Base-by-base conservation (phyloP, 1,284 basidiomycete genomes). In the Pseudozyma hubeiensis region DNA sequence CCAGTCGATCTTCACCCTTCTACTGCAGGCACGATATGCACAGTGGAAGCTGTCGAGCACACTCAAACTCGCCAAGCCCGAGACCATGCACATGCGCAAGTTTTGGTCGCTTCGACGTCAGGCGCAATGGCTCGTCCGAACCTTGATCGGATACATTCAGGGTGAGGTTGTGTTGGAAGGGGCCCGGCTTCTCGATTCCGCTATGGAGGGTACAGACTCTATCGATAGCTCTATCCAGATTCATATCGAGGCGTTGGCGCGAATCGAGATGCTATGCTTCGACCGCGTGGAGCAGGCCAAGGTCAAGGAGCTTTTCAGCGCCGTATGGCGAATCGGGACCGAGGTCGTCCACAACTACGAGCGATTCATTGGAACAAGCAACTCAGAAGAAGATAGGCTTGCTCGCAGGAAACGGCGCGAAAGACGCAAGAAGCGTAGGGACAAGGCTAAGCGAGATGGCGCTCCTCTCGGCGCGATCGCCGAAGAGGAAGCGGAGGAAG, bases 401-500 rank as follows among this genome's bases (percentile, higher is more conserved):
- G 60, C 64, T n/a, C 59, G 70, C 16, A 39, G 63, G 11, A 61
- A 60, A 31, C 57, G 71, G 6, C 45, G 61, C 6, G 64, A 69
- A 17, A 50, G 71, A 50, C 57, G 71, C 31, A 62, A 60, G 46
- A 55, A 56, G 47, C 65, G 62, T 0, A 51, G 55, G 44, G 70
- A 68, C 45, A 62, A 54, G 52, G 70, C 54, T 11, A 56, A 57
- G 24, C 57, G 56, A 30, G 55, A 55, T 2, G 57, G 60, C 13
- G 70, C 61, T 17, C 64, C 70, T 14, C 64, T 73, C 2, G 70
- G 56, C 14, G 64, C 58, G 14, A 73, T 73, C 41, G 64, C 45
- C 6, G 70, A 73, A 39, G 70, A 53, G 17, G 64, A 73, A 7
- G 64, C 67, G 31, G 70, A 73, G 11, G 70, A 73, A 13, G 68